These are phyloP conservation scores for Fusarium sacchari DNA, from an alignment of 2,329 filamentous ascomycete species.

Conservation along the genomic window DNA sequence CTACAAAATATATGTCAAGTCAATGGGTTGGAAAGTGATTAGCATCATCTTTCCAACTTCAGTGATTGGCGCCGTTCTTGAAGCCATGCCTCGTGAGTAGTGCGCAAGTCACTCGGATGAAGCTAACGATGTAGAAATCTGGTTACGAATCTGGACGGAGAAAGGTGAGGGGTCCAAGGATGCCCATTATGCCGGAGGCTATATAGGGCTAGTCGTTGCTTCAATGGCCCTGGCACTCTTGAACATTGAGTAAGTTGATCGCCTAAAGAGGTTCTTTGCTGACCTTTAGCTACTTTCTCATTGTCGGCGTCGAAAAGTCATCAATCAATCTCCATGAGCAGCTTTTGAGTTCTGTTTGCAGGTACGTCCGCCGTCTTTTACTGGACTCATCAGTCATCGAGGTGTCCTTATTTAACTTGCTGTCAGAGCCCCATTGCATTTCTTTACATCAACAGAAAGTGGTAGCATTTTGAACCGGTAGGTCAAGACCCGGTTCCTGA, in stretches of 20 bases:
- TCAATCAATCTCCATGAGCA: constrained; percentile 37
- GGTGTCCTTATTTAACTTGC: neutral
- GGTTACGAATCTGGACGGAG: constrained; percentile 44
- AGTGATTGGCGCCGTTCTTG: constrained; percentile 18
- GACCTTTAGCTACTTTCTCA: constrained; percentile 37
- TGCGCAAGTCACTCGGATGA: accelerated
- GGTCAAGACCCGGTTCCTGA: constrained; percentile 7
- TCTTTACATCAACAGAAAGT: constrained; percentile 54
- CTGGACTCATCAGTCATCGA: accelerated
- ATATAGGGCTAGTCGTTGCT: constrained; percentile 34
- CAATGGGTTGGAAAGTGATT: constrained; percentile 39
- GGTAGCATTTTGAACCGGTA: constrained; percentile 55
- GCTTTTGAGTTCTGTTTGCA: constrained; percentile 34
- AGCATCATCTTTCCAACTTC: constrained; percentile 21
- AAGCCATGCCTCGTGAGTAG: constrained; percentile 42
- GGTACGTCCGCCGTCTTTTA: neutral
- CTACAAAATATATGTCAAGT: constrained; percentile 44
- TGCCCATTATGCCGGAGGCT: constrained; percentile 37
- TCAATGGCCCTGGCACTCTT: constrained; percentile 22
- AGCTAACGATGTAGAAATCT: constrained; percentile 36
- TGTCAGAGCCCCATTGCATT: constrained; percentile 52
- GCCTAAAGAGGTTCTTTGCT: neutral
- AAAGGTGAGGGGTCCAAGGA: constrained; percentile 32
- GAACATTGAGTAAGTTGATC: constrained; percentile 12
- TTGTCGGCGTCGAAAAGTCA: constrained; percentile 37